phyloP scores from a whole-genome alignment of 768 basidiomycete genomes.

The Hygrophorus russula region DNA sequence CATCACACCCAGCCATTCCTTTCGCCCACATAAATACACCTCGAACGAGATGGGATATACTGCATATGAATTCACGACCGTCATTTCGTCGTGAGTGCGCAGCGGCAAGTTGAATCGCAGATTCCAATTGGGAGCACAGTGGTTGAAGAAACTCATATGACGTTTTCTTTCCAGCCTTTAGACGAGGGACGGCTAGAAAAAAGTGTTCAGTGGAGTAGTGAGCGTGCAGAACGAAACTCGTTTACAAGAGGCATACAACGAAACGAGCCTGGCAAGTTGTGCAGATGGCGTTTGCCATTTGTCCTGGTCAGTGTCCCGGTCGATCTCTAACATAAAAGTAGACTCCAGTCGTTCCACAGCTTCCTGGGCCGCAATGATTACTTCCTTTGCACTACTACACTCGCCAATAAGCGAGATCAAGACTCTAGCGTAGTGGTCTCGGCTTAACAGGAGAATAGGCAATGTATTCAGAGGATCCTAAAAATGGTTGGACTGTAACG shows the following conservation, averaged over 20 bases:
- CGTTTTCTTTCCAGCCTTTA: constrained; percentile 30
- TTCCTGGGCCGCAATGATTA: constrained; percentile 36
- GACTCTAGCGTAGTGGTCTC: constrained; percentile 25
- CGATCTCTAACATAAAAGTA: constrained; percentile 7
- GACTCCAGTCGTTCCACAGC: constrained; percentile 25
- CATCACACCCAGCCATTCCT: constrained; percentile 7
- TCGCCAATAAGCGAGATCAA: constrained; percentile 30
- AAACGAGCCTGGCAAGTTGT: constrained; percentile 26
- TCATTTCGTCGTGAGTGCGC: constrained; percentile 16
- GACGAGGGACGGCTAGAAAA: constrained; percentile 31
- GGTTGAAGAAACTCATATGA: constrained; percentile 31
- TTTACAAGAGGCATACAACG: constrained; percentile 29
- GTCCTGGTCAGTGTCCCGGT: constrained; percentile 7
- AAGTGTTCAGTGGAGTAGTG: not conserved
- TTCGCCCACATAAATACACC: constrained; percentile 20
- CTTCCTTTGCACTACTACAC: constrained; percentile 32
- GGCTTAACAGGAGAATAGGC: constrained; percentile 27
- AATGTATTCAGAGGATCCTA: constrained; percentile 35
- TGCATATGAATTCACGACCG: constrained; percentile 21
- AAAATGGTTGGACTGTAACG: not conserved
- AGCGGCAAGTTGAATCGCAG: constrained; percentile 17
- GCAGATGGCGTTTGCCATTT: constrained; percentile 16
- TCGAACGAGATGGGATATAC: constrained; percentile 18
- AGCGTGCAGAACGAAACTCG: not conserved
- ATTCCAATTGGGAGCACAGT: constrained; percentile 25